Evolutionary conservation across 2,329 filamentous ascomycete species (phyloP).

Genomic region (Verticillium klebahnii): DNA sequence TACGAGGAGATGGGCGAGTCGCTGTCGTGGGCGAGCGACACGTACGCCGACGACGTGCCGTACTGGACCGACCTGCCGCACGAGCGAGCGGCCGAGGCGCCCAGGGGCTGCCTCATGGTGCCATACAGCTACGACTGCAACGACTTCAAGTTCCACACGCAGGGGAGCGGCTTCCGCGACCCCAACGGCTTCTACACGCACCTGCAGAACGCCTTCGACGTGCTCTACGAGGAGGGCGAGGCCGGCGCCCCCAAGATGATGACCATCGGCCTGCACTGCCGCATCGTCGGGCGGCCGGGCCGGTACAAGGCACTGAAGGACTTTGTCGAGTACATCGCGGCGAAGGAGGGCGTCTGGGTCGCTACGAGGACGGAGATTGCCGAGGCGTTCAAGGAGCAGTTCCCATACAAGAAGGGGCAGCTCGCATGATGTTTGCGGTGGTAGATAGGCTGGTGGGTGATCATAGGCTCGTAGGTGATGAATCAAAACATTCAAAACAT

Average conservation of each 20-base stretch:
- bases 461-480: no score
- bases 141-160: conserved; percentile 38
- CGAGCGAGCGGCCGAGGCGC: conserved; percentile 32
- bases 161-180: conserved; percentile 38
- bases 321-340: conserved; percentile 47
- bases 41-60: conserved; percentile 50
- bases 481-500: no score
- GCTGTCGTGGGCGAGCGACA: conserved; percentile 44
- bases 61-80: conserved; percentile 50
- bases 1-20: conserved; percentile 48
- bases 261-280: conserved; percentile 50
- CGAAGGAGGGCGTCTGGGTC: conserved; percentile 50
- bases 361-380: conserved; percentile 49
- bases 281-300: conserved; percentile 47
- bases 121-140: conserved; percentile 53
- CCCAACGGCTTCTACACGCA: conserved; percentile 39
- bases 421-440: conserved; percentile 12
- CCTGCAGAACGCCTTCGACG: conserved; percentile 47
- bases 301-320: conserved; percentile 44
- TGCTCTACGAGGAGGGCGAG: conserved; percentile 45
- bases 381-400: conserved; percentile 39
- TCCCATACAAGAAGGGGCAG: conserved; percentile 40
- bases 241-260: conserved; percentile 50
- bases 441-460: no score
- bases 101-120: conserved; percentile 48